phyloP scores from a whole-genome alignment of 2,329 filamentous ascomycete genomes.

The Fusarium penzigii region DNA sequence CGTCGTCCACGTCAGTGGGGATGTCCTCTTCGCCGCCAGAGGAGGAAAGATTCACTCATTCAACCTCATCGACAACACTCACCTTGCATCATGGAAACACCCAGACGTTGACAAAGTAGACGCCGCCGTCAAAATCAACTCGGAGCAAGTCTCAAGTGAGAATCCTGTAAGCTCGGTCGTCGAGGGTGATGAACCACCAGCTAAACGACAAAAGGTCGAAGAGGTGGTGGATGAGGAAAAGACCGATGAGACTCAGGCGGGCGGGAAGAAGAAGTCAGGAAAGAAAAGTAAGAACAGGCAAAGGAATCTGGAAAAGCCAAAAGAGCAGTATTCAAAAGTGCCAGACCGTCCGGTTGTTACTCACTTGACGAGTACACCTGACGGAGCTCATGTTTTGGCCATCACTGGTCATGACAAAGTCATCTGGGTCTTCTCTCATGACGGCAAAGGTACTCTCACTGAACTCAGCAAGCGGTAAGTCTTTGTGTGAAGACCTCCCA shows the following conservation, averaged over 20 bases:
- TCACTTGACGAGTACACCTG: conserved; percentile 62
- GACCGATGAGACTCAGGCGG: conserved; percentile 10
- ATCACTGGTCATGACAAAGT: conserved; percentile 92
- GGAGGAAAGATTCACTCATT: conserved; percentile 73
- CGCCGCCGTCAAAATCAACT: conserved; percentile 28
- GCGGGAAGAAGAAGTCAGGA: conserved; percentile 27
- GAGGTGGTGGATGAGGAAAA: conserved; percentile 15
- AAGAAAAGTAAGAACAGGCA: conserved; percentile 35
- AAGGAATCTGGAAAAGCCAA: conserved; percentile 17
- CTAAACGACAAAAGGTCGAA: conserved; percentile 38
- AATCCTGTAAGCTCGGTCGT: conserved; percentile 6
- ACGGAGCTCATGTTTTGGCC: conserved; percentile 70
- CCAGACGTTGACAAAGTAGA: conserved; percentile 41
- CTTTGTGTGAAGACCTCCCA: conserved; percentile 12
- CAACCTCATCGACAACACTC: conserved; percentile 55
- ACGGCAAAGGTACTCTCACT: conserved; percentile 59
- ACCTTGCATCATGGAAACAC: conserved; percentile 64
- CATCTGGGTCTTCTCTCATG: conserved; percentile 77
- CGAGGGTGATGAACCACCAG: conserved; percentile 32
- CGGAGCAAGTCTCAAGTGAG: conserved; percentile 11
- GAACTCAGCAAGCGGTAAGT: conserved; percentile 72
- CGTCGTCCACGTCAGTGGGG: conserved; percentile 55
- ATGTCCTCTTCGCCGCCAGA: conserved; percentile 70
- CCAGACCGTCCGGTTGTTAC: conserved; percentile 66
- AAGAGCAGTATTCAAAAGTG: conserved; percentile 30